A percentile compares a stretch with the other conserved stretches of the same genome.
These are phyloP conservation scores for Kitagawia praeruptora DNA, from an alignment of 129 eudicot species.

Conservation along the genomic window DNA sequence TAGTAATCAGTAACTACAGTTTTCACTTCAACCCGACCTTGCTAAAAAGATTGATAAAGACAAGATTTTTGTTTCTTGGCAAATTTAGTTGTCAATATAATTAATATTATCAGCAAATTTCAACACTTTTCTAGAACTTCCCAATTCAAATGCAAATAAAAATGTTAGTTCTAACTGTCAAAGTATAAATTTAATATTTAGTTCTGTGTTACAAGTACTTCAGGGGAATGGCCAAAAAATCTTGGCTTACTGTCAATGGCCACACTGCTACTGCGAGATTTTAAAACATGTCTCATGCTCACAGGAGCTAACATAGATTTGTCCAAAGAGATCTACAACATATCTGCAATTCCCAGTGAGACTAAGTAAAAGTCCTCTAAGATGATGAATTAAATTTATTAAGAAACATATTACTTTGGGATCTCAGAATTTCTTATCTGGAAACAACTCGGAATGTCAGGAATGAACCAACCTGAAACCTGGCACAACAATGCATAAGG, in stretches of 20 bases:
- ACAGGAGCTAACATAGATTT: background rate
- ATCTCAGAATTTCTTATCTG: background rate
- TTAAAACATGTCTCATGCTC: background rate
- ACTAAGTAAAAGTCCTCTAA: background rate
- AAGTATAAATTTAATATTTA: background rate
- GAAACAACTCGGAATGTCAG: background rate
- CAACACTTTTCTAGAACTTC: background rate
- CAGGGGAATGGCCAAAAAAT: background rate
- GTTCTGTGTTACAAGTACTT: background rate
- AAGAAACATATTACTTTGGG: background rate
- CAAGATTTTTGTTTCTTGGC: background rate
- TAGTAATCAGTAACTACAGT: background rate
- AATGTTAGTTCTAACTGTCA: background rate
- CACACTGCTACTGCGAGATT: background rate
- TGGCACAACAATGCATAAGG: constrained; percentile 82
- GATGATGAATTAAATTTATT: background rate
- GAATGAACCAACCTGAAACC: constrained; percentile 71
- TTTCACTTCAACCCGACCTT: background rate
- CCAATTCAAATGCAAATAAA: background rate
- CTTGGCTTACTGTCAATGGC: background rate
- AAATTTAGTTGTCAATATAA: background rate
- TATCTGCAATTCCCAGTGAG: background rate
- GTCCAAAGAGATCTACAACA: background rate
- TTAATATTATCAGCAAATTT: background rate
- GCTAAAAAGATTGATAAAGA: background rate